Evolutionary conservation across 148 eudicot genomes (phyloP).

Genomic region (Rhododendron ovatum): DNA sequence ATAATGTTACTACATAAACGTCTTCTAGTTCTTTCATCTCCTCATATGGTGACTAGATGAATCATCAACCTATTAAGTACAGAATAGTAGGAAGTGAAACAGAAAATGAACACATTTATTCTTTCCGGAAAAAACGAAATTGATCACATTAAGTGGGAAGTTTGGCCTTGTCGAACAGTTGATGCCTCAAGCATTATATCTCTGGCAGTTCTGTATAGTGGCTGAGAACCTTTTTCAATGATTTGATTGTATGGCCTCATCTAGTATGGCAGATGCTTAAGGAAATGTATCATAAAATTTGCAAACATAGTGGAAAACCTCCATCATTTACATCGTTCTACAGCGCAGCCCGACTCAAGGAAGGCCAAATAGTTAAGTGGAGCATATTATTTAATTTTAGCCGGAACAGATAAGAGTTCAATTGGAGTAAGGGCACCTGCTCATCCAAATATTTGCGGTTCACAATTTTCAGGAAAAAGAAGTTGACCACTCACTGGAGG

Average conservation of each 20-base stretch:
- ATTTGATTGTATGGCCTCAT: not conserved
- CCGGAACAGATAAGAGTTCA: not conserved
- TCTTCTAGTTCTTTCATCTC: not conserved
- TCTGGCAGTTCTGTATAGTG: not conserved
- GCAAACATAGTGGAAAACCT: not conserved
- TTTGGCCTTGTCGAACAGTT: not conserved
- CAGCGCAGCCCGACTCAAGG: not conserved
- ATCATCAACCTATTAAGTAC: not conserved
- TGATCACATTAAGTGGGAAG: not conserved
- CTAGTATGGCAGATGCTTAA: not conserved
- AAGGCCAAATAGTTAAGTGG: not conserved
- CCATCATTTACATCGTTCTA: not conserved
- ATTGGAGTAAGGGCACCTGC: not conserved
- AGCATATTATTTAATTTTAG: not conserved
- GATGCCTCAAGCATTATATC: not conserved
- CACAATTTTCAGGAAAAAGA: constrained; percentile 57
- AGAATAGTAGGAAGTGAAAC: not conserved
- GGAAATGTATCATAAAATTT: not conserved
- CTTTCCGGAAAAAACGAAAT: not conserved
- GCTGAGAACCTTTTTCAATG: not conserved
- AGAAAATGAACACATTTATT: not conserved
- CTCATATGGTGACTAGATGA: not conserved
- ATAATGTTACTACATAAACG: not conserved
- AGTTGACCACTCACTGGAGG: constrained; percentile 81
- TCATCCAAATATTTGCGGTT: not conserved